Percentiles rank a stretch among this genome's conserved stretches.
These are phyloP conservation scores for Cerrena zonata DNA, from an alignment of 1,284 basidiomycete genomes.

Conservation along the genomic window DNA sequence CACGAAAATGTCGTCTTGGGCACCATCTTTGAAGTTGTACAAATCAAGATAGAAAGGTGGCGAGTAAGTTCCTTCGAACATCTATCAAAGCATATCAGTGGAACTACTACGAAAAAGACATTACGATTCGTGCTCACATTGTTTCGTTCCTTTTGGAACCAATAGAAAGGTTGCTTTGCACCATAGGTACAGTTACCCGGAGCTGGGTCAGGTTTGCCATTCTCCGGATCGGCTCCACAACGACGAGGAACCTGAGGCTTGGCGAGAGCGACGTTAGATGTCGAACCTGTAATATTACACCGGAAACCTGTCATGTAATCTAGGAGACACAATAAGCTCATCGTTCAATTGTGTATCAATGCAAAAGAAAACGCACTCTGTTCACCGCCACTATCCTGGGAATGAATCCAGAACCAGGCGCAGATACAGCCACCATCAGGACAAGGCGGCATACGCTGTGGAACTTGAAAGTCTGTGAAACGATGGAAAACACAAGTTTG, in stretches of 20 bases:
- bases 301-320: constrained; percentile 77
- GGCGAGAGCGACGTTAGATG: constrained; percentile 43
- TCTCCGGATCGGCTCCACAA: constrained; percentile 28
- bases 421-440: constrained; percentile 62
- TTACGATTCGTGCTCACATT: constrained; percentile 21
- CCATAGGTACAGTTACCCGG: constrained; percentile 59
- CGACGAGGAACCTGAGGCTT: constrained; percentile 26
- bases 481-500: constrained; percentile 68
- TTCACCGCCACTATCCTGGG: constrained; percentile 39
- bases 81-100: constrained; percentile 26
- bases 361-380: constrained; percentile 31
- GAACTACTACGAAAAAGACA: not conserved
- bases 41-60: constrained; percentile 56
- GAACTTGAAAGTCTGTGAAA: constrained; percentile 64
- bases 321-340: constrained; percentile 15
- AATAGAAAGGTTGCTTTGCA: constrained; percentile 62
- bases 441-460: constrained; percentile 64
- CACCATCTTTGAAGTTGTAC: constrained; percentile 56
- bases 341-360: constrained; percentile 1
- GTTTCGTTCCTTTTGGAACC: constrained; percentile 46
- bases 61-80: constrained; percentile 50
- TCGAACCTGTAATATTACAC: constrained; percentile 58
- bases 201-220: constrained; percentile 19
- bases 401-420: constrained; percentile 74
- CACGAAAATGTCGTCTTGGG: constrained; percentile 61